Evolutionary conservation across 805 yeast species (phyloP).

Genomic region (Torulaspora maleeae): DNA sequence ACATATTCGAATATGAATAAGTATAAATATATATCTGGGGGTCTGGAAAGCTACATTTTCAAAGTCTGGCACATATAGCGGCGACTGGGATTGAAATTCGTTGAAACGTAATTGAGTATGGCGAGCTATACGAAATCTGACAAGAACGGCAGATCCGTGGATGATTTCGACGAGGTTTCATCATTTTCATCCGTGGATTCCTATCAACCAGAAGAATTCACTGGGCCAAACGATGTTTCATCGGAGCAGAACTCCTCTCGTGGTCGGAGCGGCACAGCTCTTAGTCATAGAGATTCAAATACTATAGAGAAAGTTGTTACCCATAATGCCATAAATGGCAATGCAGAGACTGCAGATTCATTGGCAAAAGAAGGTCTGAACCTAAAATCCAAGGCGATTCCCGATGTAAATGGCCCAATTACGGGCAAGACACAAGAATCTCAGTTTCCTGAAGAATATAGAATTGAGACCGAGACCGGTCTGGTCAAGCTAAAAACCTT

Average conservation of each 20-base stretch:
- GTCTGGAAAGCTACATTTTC: neutral
- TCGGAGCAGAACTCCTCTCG: constrained; percentile 6
- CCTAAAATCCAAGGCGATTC: constrained; percentile 12
- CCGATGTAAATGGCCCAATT: constrained; percentile 25
- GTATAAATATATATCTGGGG: no score
- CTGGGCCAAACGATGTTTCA: constrained; percentile 9
- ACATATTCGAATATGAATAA: no score
- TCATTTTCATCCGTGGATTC: constrained; percentile 29
- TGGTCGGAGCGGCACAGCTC: constrained; percentile 15
- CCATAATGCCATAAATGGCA: constrained; percentile 22
- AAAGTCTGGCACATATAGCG: neutral
- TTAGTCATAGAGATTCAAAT: constrained; percentile 16
- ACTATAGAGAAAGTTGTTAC: constrained; percentile 23
- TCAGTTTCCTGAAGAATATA: constrained; percentile 63
- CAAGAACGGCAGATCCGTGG: constrained; percentile 9
- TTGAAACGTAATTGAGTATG: neutral
- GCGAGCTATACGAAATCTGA: neutral
- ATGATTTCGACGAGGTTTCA: constrained; percentile 28
- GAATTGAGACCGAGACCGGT: constrained; percentile 62
- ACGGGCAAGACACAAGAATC: constrained; percentile 10
- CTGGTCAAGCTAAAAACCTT: constrained; percentile 56
- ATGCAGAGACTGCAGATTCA: constrained; percentile 27
- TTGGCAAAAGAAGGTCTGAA: constrained; percentile 18
- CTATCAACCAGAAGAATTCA: constrained; percentile 26
- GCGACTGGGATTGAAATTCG: neutral